Evolutionary conservation across 148 eudicot genomes (phyloP), one percentile per base, ranked within the genome.

Genomic region (Diospyros lotus): DNA sequence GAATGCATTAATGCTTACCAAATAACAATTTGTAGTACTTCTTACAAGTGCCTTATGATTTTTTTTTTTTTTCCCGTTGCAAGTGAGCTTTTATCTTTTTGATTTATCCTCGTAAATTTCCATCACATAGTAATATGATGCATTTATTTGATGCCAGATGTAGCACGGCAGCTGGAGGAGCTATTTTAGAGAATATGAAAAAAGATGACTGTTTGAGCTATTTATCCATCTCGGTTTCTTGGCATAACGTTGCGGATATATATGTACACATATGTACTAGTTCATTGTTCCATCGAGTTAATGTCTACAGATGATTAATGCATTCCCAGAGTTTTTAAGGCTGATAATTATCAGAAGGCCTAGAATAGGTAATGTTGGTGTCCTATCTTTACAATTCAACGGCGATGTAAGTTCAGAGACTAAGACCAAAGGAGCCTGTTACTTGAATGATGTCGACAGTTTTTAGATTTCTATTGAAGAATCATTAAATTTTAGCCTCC

Each of bases 151-250:
- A 73, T 82, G 79, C 59, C 96, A 91, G 96, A 91, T 87, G 86
- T 91, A 60, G 87, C 83, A 9, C 89, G 84, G 75, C 96, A 91
- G 78, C 74, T 91, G 86, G 80, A 81, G 86, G 96, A 91, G 85
- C 84, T 91, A 40, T 80, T 89, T 55, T 87, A 86, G 80, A 74
- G 64, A 73, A 77, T 0, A 28, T 39, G 15, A 41, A 38, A 3
- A 15, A 43, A 61, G 68, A 60, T 45, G 75, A 59, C 64, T 46
- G 6, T 17, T 17, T 12, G 3, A 6, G 45, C 1, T 43, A 50
- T 4, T 11, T 2, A 4, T 40, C 48, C 13, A 61, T 11, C 58
- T 6, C 11, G 58, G 14, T 52, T 58, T 11, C 14, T 41, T 39
- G 42, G 6, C 10, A 38, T 60, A 38, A 68, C 18, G 61, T 46